Evolutionary conservation across 345 rosid genomes (phyloP), one percentile per base, ranked within the genome.

Genomic region (Luvunga scandens): DNA sequence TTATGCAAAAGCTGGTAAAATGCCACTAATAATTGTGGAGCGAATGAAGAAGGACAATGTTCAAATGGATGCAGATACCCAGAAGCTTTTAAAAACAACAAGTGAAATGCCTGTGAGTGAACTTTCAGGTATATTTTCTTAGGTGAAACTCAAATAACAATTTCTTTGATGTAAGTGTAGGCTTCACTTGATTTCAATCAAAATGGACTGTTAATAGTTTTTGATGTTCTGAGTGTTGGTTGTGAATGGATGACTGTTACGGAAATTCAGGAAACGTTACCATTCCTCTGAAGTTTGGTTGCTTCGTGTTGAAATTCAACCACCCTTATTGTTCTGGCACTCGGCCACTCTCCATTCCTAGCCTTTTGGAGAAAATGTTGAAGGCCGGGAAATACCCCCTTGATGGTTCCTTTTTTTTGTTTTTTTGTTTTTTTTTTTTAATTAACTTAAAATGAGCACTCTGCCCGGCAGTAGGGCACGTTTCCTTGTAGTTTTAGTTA

Each of bases 1-100:
- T n/a, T 93, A 93, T 27, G 92, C 85, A 5, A 90, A 88, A 75
- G 94, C 94, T 9, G 96, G 94, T 53, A 88, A 88, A 86, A 90
- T 92, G 99, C 91, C 97, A 16, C 90, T 86, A 24, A 84, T 89
- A 75, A 78, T 93, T 66, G 91, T 86, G 45, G 96, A 95, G 83
- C 84, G 91, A 57, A 92, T 92, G 99, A 75, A 85, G 79, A 89
- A 90, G 81, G 94, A 92, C 77, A 84, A 84, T 33, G 91, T 93
- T 34, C 83, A 75, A 36, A 45, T 85, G 78, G 87, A 93, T 69
- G 90, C 89, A 67, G 98, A 91, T 71, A 93, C 96, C 0, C 88
- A 66, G 55, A 77, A 84, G 82, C 97, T 95, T 60, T 82, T 93
- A 24, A 77, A 85, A 74, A 42, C 81, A 80, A 91, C 96, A 4